Percentiles rank a stretch among this genome's conserved stretches.
Conservation (phyloP, 805 yeast species). For the Ogataea chonburiensis region DNA sequence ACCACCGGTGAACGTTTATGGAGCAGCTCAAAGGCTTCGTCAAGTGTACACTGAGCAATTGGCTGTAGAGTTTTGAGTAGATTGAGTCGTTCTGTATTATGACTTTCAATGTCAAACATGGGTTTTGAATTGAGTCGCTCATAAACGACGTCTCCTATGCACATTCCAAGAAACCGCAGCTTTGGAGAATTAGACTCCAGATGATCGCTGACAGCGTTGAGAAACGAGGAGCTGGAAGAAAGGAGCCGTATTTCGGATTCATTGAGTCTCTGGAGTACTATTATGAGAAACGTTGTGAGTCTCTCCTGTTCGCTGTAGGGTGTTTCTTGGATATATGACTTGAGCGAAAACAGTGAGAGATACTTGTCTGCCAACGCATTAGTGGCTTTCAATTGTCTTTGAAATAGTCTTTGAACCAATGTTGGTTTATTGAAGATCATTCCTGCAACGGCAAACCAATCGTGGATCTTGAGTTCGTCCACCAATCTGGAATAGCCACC, state of each 20-base stretch:
- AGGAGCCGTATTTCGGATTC: conserved; percentile 29
- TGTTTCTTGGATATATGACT: conserved; percentile 29
- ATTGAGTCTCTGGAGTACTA: conserved; percentile 32
- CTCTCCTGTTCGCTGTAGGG: conserved; percentile 45
- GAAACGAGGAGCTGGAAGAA: conserved; percentile 39
- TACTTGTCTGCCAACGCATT: conserved; percentile 1
- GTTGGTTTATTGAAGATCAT: conserved; percentile 1
- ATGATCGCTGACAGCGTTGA: conserved; percentile 52
- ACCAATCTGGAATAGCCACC: conserved; percentile 9
- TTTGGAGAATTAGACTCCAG: conserved; percentile 47
- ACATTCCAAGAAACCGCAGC: conserved; percentile 54
- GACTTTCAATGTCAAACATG: conserved; percentile 31
- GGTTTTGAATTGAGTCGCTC: conserved; percentile 32
- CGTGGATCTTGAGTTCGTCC: conserved; percentile 5
- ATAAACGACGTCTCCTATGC: conserved; percentile 53
- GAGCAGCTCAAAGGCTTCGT: conserved; percentile 11
- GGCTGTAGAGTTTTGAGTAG: conserved; percentile 10
- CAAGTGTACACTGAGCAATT: conserved; percentile 1
- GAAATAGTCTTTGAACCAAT: conserved; percentile 1
- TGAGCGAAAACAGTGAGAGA: conserved; percentile 25
- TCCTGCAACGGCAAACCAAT: conserved; percentile 9
- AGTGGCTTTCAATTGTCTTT: background rate
- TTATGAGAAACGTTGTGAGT: conserved; percentile 47
- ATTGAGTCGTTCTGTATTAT: conserved; percentile 18
- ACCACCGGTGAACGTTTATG: background rate